Evolutionary conservation across 179 eudicot genomes (phyloP).

Genomic region (Beta macrorhiza): DNA sequence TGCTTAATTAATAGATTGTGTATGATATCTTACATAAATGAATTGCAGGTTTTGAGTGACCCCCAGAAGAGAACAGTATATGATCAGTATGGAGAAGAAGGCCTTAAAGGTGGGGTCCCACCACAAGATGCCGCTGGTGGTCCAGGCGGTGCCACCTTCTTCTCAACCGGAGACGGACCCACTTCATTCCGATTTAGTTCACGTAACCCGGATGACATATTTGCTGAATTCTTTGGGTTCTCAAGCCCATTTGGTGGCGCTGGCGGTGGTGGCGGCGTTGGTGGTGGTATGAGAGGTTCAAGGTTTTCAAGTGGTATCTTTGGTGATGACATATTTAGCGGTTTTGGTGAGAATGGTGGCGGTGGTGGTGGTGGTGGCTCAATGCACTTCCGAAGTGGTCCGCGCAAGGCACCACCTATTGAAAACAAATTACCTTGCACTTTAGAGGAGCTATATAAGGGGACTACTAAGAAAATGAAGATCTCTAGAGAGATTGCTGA

Average conservation of each 20-base stretch:
- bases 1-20: no score
- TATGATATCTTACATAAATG: neutral
- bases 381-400: conserved; percentile 39
- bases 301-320: conserved; percentile 44
- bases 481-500: conserved; percentile 69
- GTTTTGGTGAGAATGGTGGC: conserved; percentile 44
- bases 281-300: conserved; percentile 50
- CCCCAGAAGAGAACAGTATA: conserved; percentile 68
- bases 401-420: conserved; percentile 58
- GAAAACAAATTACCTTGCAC: conserved; percentile 61
- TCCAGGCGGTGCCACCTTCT: conserved; percentile 56
- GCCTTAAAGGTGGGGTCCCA: conserved; percentile 60
- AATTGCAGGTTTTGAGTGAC: conserved; percentile 67
- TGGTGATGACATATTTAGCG: conserved; percentile 49
- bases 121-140: conserved; percentile 60
- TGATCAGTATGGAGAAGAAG: conserved; percentile 84
- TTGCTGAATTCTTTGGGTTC: conserved; percentile 68
- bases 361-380: conserved; percentile 31
- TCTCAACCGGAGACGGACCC: conserved; percentile 57
- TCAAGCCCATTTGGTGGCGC: conserved; percentile 57
- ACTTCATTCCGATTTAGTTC: conserved; percentile 57
- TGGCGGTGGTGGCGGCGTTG: conserved; percentile 28
- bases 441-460: conserved; percentile 68
- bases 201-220: conserved; percentile 68
- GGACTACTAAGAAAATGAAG: conserved; percentile 69